phyloP scores from a whole-genome alignment of 345 rosid genomes.

The Hibiscus trionum region DNA sequence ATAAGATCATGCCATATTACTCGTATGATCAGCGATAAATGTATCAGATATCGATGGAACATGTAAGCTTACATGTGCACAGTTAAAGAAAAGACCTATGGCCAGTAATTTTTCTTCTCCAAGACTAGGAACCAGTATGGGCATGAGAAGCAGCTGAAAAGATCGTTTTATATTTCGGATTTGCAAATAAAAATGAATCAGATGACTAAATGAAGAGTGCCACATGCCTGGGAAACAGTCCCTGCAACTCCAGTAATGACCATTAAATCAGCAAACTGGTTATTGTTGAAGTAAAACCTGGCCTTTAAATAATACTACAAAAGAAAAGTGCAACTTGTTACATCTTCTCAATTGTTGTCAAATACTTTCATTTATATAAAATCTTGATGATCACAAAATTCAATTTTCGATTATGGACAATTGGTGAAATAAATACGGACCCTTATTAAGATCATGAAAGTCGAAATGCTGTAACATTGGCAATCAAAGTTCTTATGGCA shows the following conservation, averaged over 20 bases:
- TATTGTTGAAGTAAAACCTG: conserved; percentile 68
- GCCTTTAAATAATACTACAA: conserved; percentile 85
- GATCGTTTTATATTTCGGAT: conserved; percentile 5
- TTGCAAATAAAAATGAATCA: neutral
- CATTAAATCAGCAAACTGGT: conserved; percentile 88
- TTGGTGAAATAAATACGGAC: too few relatives aligned
- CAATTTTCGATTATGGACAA: too few relatives aligned
- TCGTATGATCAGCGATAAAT: neutral
- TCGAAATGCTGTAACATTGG: too few relatives aligned
- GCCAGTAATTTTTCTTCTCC: conserved; percentile 79
- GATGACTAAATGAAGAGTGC: neutral
- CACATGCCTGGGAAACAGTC: conserved; percentile 70
- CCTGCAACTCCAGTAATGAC: conserved; percentile 73
- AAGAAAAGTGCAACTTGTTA: conserved; percentile 4
- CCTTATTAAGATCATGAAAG: too few relatives aligned
- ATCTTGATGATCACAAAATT: too few relatives aligned
- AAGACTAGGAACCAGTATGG: conserved; percentile 49
- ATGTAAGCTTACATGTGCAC: conserved; percentile 51
- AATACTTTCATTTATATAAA: neutral
- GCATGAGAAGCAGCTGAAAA: conserved; percentile 72
- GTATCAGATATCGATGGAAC: neutral
- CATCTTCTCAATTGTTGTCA: neutral
- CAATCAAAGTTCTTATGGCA: neutral
- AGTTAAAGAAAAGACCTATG: conserved; percentile 61
- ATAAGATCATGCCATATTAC: neutral